Conservation (phyloP, 352 stramenopile species). For the Aphanomyces astaci region DNA sequence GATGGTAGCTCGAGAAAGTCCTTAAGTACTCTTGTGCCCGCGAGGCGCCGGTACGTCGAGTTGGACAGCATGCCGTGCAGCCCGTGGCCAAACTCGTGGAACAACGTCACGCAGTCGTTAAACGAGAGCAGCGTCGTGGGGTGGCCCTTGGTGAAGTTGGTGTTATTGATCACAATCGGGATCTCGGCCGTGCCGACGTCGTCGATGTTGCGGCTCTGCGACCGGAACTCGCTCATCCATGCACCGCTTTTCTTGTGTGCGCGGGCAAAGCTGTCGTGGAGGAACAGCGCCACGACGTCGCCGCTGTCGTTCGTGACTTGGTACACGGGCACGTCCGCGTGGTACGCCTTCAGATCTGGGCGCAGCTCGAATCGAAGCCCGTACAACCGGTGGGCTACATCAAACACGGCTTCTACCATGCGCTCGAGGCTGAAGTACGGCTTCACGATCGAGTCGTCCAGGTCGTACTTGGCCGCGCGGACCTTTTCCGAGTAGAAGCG, state of each 20-base stretch:
- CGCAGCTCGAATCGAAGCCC: constrained; percentile 42
- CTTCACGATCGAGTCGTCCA: constrained; percentile 57
- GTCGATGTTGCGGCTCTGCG: constrained; percentile 36
- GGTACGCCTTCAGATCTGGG: constrained; percentile 42
- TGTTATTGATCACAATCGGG: constrained; percentile 63
- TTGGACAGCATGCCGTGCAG: constrained; percentile 59
- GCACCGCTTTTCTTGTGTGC: constrained; percentile 40
- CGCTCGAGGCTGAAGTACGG: constrained; percentile 52
- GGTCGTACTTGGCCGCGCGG: constrained; percentile 44
- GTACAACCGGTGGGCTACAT: constrained; percentile 51
- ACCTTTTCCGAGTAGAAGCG: constrained; percentile 62
- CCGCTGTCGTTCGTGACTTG: constrained; percentile 32
- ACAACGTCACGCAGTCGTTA: constrained; percentile 39
- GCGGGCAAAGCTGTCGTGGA: constrained; percentile 57
- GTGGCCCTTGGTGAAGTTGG: constrained; percentile 49
- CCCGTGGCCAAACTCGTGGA: constrained; percentile 60
- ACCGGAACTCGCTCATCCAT: constrained; percentile 62
- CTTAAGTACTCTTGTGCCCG: constrained; percentile 46
- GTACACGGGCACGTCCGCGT: constrained; percentile 56
- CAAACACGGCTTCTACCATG: constrained; percentile 47
- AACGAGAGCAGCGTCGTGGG: constrained; percentile 46
- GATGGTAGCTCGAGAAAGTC: constrained; percentile 66
- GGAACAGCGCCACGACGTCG: constrained; percentile 42
- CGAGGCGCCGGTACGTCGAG: constrained; percentile 38
- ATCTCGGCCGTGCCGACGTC: constrained; percentile 31